phyloP scores from a whole-genome alignment of 2,329 filamentous ascomycete species.

The Aspergillus sp. region DNA sequence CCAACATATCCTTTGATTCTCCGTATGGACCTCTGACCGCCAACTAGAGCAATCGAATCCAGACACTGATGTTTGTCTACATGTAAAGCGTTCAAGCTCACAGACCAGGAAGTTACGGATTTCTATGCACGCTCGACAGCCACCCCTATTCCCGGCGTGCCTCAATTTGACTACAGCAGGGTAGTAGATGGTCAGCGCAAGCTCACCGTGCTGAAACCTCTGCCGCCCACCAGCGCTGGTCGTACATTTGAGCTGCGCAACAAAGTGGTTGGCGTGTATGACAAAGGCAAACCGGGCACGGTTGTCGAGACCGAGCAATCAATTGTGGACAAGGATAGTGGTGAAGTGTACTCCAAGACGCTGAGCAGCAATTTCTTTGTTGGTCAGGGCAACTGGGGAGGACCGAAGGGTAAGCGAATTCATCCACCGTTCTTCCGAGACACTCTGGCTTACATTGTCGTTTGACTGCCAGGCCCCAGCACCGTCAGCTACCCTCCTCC shows the following conservation, averaged over 20 bases:
- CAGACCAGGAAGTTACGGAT: slow-evolving; percentile 73
- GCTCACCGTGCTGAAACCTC: slow-evolving; percentile 72
- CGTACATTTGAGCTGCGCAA: slow-evolving; percentile 72
- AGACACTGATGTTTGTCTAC: slow-evolving; percentile 37
- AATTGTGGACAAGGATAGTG: slow-evolving; percentile 67
- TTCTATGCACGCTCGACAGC: slow-evolving; percentile 73
- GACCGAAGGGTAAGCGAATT: slow-evolving; percentile 68
- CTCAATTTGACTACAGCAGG: slow-evolving; percentile 70
- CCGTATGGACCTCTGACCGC: slow-evolving; percentile 49
- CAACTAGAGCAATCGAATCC: neutral
- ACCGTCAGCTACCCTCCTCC: slow-evolving; percentile 77
- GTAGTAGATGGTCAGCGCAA: slow-evolving; percentile 83
- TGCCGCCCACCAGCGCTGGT: slow-evolving; percentile 71
- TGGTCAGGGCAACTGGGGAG: slow-evolving; percentile 79
- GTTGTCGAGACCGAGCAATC: slow-evolving; percentile 78
- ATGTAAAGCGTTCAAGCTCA: slow-evolving; percentile 70
- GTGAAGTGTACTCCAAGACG: slow-evolving; percentile 70
- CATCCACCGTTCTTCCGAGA: neutral
- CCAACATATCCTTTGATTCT: slow-evolving; percentile 85
- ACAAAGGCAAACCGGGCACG: slow-evolving; percentile 81
- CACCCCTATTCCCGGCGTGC: slow-evolving; percentile 70
- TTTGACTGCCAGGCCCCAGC: slow-evolving; percentile 53
- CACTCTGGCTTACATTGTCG: slow-evolving; percentile 6
- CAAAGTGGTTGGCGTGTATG: slow-evolving; percentile 81
- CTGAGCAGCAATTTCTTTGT: slow-evolving; percentile 75